A percentile compares a stretch with the other conserved stretches of the same genome.
Conservation (phyloP, 768 basidiomycete genomes). For the Mycena vitilis region DNA sequence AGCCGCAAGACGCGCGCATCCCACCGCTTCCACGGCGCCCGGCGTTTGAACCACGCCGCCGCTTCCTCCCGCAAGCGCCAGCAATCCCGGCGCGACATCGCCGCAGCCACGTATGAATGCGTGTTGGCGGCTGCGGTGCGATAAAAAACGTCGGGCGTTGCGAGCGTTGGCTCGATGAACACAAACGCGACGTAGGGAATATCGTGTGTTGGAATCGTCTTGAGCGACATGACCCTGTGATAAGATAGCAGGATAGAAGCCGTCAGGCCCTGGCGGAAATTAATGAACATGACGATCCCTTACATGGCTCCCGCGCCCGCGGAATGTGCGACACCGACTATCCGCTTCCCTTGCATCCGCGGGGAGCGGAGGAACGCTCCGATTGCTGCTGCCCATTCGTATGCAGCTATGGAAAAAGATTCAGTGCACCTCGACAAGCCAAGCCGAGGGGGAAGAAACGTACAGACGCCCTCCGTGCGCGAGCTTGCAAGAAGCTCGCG, state of each 20-base stretch:
- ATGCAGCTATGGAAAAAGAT: conserved; percentile 36
- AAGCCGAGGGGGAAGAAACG: conserved; percentile 11
- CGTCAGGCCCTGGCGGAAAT: background rate
- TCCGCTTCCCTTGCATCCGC: conserved; percentile 37
- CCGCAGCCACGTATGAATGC: conserved; percentile 34
- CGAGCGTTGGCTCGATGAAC: conserved; percentile 49
- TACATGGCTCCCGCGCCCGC: conserved; percentile 48
- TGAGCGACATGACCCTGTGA: conserved; percentile 36
- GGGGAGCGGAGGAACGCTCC: conserved; percentile 37
- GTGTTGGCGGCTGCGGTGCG: conserved; percentile 34
- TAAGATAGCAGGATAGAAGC: background rate
- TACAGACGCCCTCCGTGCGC: conserved; percentile 40
- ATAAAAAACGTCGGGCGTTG: conserved; percentile 42
- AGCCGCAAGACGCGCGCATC: conserved; percentile 43
- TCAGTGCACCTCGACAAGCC: background rate
- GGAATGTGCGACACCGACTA: conserved; percentile 49
- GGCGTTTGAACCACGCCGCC: conserved; percentile 37
- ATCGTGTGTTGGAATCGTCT: background rate
- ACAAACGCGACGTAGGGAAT: conserved; percentile 42
- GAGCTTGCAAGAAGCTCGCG: conserved; percentile 37
- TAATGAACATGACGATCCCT: background rate
- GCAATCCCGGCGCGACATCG: conserved; percentile 39
- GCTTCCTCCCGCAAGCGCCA: conserved; percentile 46
- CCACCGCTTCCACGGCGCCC: conserved; percentile 46
- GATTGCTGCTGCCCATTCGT: conserved; percentile 42